These are phyloP conservation scores for Vinca major DNA, from an alignment of 305 asterid genomes.

Conservation along the genomic window DNA sequence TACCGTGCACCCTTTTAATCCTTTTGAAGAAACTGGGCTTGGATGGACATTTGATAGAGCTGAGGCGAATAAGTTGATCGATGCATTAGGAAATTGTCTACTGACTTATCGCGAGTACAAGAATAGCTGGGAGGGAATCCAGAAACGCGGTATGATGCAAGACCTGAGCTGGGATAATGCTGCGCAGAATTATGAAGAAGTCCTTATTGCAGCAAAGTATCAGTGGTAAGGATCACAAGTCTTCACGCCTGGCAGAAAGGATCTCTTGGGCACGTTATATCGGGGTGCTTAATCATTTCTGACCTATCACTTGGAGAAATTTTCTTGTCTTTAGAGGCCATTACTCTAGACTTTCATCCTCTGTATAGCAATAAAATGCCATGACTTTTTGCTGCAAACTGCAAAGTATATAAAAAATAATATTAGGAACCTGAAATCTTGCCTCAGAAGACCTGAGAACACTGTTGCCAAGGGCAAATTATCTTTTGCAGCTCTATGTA, in stretches of 20 bases:
- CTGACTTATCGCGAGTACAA: slow-evolving; percentile 61
- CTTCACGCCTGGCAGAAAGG: background rate
- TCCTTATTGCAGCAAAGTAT: slow-evolving; percentile 81
- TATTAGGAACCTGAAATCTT: too few species aligned
- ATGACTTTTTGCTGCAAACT: too few species aligned
- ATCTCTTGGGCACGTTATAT: background rate
- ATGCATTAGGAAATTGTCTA: slow-evolving; percentile 72
- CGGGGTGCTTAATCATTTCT: background rate
- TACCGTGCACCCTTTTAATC: slow-evolving; percentile 81
- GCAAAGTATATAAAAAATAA: too few species aligned
- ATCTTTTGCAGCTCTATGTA: too few species aligned
- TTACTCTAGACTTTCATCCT: too few species aligned
- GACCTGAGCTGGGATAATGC: slow-evolving; percentile 89
- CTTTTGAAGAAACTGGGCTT: slow-evolving; percentile 62
- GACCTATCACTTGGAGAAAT: background rate
- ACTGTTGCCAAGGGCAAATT: too few species aligned
- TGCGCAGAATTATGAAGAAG: slow-evolving; percentile 76
- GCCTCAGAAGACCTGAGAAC: too few species aligned
- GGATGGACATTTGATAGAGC: slow-evolving; percentile 86
- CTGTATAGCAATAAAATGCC: background rate
- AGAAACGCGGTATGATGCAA: slow-evolving; percentile 72
- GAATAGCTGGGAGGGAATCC: slow-evolving; percentile 81
- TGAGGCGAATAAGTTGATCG: slow-evolving; percentile 41
- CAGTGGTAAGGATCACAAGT: slow-evolving; percentile 52
- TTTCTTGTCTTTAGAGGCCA: background rate